These are phyloP conservation scores for Parastagonospora avenae DNA, from an alignment of 2,329 filamentous ascomycete genomes.

Conservation along the genomic window DNA sequence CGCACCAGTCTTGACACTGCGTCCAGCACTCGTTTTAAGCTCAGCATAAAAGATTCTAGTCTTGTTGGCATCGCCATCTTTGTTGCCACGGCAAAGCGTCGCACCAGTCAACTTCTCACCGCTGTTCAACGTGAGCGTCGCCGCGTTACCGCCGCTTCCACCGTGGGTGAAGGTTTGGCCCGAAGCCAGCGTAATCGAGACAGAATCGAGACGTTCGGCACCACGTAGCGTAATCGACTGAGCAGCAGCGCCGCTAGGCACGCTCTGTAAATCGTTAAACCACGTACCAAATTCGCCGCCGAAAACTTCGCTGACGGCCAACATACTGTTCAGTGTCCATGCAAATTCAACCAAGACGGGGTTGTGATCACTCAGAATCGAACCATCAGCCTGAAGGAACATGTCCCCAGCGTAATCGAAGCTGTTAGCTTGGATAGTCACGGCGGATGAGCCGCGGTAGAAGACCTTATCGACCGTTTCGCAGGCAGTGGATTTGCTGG, in stretches of 20 bases:
- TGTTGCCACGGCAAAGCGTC: constrained; percentile 57
- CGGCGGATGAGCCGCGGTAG: constrained; percentile 58
- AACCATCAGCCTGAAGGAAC: constrained; percentile 64
- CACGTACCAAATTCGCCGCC: constrained; percentile 59
- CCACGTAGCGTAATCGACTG: constrained; percentile 55
- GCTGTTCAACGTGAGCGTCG: constrained; percentile 51
- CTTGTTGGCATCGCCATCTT: constrained; percentile 53
- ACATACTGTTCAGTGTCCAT: constrained; percentile 20
- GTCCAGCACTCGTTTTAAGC: constrained; percentile 58
- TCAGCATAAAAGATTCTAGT: constrained; percentile 63
- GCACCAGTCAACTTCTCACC: constrained; percentile 58
- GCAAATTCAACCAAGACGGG: constrained; percentile 63
- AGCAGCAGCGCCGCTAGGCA: constrained; percentile 35
- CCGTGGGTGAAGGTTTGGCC: constrained; percentile 60
- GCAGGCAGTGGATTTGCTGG: constrained; percentile 57
- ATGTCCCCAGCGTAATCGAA: constrained; percentile 62
- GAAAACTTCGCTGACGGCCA: constrained; percentile 45
- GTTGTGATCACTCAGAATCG: constrained; percentile 68
- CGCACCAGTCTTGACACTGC: constrained; percentile 53
- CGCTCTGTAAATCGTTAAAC: constrained; percentile 59
- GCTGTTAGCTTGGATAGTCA: constrained; percentile 54
- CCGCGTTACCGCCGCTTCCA: constrained; percentile 56
- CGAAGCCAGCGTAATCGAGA: constrained; percentile 55
- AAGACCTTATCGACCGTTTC: constrained; percentile 72
- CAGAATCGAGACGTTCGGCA: constrained; percentile 56